Base-by-base conservation (phyloP, 441 rosid species). In the Mallotus repandus region DNA sequence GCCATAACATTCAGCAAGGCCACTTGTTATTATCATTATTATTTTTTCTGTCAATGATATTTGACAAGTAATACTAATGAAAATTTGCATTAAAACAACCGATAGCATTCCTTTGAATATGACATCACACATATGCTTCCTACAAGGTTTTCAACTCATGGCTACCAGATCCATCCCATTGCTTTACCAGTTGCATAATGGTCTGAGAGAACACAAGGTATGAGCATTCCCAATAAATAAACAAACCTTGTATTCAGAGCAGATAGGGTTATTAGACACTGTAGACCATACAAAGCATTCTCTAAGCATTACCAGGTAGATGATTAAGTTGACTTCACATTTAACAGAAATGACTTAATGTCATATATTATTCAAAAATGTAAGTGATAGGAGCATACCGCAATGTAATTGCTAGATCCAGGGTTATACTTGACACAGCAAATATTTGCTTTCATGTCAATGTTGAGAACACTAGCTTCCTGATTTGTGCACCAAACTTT, bases 371-470 rank as follows among this genome's bases (percentile, higher is more conserved):
- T 32, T 32, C 43, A 9, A 22, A 19, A 32, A 69, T 49, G 64
- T 8, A 16, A 62, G 4, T 9, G 21, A 70, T 66, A 71, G 68
- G 56, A 66, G 73, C 84, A 66, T 89, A 96, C 99, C 90, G 98
- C 99, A 80, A 96, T 84, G 78, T 81, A 83, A 81, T 94, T 85
- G 94, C 98, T 86, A 78, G 94, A 92, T 83, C 98, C 98, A 73
- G 99, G 99, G 87, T 96, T 96, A 81, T 86, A 96, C 84, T 96
- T 96, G 81, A 96, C 99, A 66, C 98, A 93, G 63, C 99, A 96
- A 77, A 96, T 96, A 79, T 94, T 96, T 43, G 98, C 98, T 84
- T 94, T 96, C 99, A 94, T 89, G 88, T 96, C 97, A 67, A 96
- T 96, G 80, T 96, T 91, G 45, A 89, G 87, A 79, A 92, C 96